Evolutionary conservation across 306 rosid species (phyloP), one percentile per base, ranked within the genome.

Genomic region (Leucaena leucocephala): DNA sequence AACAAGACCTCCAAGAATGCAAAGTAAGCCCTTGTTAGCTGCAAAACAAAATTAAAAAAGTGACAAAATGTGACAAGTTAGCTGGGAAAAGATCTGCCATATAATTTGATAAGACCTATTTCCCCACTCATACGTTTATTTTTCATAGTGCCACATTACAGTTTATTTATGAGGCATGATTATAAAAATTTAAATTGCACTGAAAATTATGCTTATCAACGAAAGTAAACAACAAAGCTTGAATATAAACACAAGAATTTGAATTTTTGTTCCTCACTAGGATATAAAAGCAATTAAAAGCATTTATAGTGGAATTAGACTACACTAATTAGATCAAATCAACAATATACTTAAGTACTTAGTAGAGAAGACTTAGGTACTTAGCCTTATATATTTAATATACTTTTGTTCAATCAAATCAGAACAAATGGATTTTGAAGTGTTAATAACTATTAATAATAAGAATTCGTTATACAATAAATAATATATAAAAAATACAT

Each of bases 1-100:
- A 91, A 93, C 77, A 96, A 74, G 88, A 96, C 96, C 90, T 96
- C 99, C 89, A 93, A 77, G 87, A 96, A 96, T 17, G 97, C 91
- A 83, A 96, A 96, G 86, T 96, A 96, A 21, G 99, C 98, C 86
- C 82, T 89, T 48, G 98, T 93, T 75, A 96, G 85, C 99, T 96
- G 98, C 91, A 84, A 78, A 67, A 69, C 81, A 69, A 33, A 75
- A 27, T 0, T 27, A 27, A 67, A 36, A 2, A 50, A 65, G 68
- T 83, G 55, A 81, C 33, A 50, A 45, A 69, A 46, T 38, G 55
- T 44, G 71, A 71, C 15, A 68, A 78, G 74, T 63, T 44, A 50
- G 50, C 68, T 63, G 13, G 57, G 59, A 69, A 38, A 68, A 17
- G 22, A 72, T 42, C 72, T 14, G 13, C 42, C 70, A 72, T 50